Evolutionary conservation across 2,329 filamentous ascomycete species (phyloP).

Genomic region (Hymenoscyphus albidus): DNA sequence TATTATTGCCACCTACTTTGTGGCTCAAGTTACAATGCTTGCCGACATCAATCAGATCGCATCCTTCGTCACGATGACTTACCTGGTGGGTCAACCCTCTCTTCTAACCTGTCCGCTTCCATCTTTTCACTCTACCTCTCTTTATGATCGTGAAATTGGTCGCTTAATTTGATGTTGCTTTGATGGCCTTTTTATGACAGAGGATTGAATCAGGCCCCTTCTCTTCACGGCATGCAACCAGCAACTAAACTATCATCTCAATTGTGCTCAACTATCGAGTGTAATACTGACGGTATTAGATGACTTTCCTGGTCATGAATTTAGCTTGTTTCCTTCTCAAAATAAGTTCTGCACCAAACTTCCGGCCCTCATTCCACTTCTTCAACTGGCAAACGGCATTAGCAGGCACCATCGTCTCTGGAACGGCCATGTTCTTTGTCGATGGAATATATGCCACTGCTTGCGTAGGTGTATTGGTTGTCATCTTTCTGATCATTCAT

Average conservation of each 20-base stretch:
- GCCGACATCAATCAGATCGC: constrained; percentile 85
- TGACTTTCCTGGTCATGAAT: constrained; percentile 89
- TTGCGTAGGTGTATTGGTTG: constrained; percentile 67
- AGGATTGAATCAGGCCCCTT: not conserved
- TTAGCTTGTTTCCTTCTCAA: constrained; percentile 83
- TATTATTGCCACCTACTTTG: constrained; percentile 69
- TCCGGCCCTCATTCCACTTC: constrained; percentile 82
- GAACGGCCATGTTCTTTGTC: constrained; percentile 84
- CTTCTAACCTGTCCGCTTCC: not conserved
- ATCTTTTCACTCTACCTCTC: too few relatives aligned
- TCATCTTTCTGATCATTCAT: constrained; percentile 81
- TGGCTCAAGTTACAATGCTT: constrained; percentile 76
- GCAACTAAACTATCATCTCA: not conserved
- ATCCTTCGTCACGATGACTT: constrained; percentile 86
- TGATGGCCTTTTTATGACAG: not conserved
- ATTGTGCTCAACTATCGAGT: not conserved
- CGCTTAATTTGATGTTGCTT: not conserved
- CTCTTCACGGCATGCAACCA: too few relatives aligned
- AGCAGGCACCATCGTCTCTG: constrained; percentile 69
- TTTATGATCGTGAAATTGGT: not conserved
- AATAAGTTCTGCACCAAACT: constrained; percentile 84
- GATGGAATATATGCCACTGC: constrained; percentile 75
- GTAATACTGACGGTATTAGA: constrained; percentile 40
- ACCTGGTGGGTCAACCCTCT: constrained; percentile 50
- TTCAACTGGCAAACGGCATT: constrained; percentile 84